Percentiles rank a stretch among this genome's conserved stretches.
These are phyloP conservation scores for Harringtonia aguacate DNA, from an alignment of 2,329 filamentous ascomycete species.

Conservation along the genomic window DNA sequence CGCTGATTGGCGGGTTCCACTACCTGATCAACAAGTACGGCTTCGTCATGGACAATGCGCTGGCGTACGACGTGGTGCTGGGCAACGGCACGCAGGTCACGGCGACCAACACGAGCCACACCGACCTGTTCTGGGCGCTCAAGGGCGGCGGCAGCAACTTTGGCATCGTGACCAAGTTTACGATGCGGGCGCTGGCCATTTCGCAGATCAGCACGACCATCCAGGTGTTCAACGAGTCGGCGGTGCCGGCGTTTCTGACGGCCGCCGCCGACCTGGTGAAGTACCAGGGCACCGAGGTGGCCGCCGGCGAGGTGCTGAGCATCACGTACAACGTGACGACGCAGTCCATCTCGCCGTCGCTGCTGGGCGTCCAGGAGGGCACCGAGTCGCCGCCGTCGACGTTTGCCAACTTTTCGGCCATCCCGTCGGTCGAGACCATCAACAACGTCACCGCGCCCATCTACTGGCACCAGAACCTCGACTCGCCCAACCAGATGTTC, in stretches of 20 bases:
- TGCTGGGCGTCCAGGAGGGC: conserved; percentile 24
- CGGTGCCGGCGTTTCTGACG: conserved; percentile 15
- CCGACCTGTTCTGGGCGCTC: conserved; percentile 46
- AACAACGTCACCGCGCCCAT: conserved; percentile 19
- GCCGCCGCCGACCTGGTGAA: conserved; percentile 17
- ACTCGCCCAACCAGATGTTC: conserved; percentile 24
- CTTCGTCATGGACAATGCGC: conserved; percentile 40
- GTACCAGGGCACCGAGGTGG: conserved; percentile 15
- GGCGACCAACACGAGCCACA: conserved; percentile 20
- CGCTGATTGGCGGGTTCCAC: conserved; percentile 47
- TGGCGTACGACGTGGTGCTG: conserved; percentile 39
- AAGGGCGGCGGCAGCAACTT: conserved; percentile 49
- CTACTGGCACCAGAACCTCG: conserved; percentile 17
- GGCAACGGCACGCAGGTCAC: conserved; percentile 31
- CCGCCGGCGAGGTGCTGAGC: conserved; percentile 21
- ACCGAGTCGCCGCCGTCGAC: conserved; percentile 19
- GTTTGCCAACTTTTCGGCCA: conserved; percentile 21
- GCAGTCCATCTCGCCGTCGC: conserved; percentile 10
- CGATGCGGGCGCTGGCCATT: conserved; percentile 9
- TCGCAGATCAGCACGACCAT: conserved; percentile 20
- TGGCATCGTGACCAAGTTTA: conserved; percentile 28
- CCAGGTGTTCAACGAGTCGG: conserved; percentile 19
- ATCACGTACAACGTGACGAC: conserved; percentile 20
- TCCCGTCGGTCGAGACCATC: conserved; percentile 13
- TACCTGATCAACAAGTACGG: conserved; percentile 42